These are phyloP conservation scores for Citrullus colocynthis DNA, from an alignment of 306 rosid genomes.

Conservation along the genomic window DNA sequence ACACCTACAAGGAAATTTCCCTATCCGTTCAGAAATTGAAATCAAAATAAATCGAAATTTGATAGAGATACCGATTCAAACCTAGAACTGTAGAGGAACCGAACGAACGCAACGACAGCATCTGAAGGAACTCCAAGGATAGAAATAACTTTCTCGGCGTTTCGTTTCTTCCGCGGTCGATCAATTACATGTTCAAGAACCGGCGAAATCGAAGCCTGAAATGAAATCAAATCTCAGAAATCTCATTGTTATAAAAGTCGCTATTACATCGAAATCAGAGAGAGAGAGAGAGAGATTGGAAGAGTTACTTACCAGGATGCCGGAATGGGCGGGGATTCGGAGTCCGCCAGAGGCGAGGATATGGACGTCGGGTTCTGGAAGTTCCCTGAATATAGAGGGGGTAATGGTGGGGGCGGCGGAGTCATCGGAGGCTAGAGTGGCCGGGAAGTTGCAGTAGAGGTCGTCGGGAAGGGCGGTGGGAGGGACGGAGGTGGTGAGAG, in stretches of 20 bases:
- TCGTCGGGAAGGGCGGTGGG: constrained; percentile 7
- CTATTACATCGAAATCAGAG: neutral
- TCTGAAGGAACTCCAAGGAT: constrained; percentile 75
- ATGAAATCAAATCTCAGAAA: neutral
- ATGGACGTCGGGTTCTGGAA: constrained; percentile 60
- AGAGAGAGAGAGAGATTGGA: neutral
- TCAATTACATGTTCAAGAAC: constrained; percentile 58
- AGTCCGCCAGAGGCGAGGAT: constrained; percentile 57
- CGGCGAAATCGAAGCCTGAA: constrained; percentile 60
- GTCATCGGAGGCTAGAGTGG: neutral
- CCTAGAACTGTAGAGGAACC: constrained; percentile 66
- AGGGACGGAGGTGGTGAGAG: neutral
- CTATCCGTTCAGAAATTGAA: neutral
- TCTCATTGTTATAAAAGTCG: no score
- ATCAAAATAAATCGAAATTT: neutral
- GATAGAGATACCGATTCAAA: neutral
- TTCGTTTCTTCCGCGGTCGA: constrained; percentile 50
- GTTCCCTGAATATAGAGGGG: neutral
- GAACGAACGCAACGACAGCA: constrained; percentile 55
- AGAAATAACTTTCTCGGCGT: constrained; percentile 44
- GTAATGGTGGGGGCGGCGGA: neutral
- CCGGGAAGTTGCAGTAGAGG: constrained; percentile 5
- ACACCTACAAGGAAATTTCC: constrained; percentile 23
- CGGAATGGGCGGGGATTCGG: constrained; percentile 60
- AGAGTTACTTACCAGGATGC: constrained; percentile 55